Evolutionary conservation across 2,329 filamentous ascomycete species (phyloP).

Genomic region (Sporothrix euskadiensis): DNA sequence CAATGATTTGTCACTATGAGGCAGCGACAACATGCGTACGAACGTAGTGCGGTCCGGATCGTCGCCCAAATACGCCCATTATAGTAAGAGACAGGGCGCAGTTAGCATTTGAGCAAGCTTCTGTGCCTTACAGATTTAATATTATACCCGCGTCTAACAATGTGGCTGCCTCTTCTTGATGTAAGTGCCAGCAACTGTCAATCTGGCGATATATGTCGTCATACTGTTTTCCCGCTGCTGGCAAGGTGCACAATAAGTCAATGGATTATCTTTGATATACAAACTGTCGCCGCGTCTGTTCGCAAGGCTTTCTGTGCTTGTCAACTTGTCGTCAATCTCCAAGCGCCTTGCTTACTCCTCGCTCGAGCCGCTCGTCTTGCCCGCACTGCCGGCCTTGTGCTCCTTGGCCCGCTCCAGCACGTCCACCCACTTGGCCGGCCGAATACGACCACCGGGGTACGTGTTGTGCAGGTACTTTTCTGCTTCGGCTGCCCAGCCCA

Average conservation of each 20-base stretch:
- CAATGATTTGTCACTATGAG: constrained; percentile 15
- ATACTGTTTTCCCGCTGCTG: background rate
- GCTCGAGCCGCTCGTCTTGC: background rate
- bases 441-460: constrained; percentile 51
- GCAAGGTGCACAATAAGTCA: background rate
- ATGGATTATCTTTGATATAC: background rate
- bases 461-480: constrained; percentile 55
- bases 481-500: constrained; percentile 59
- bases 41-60: no score
- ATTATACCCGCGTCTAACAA: background rate
- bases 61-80: background rate
- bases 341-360: background rate
- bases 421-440: constrained; percentile 60
- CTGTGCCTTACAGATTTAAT: background rate
- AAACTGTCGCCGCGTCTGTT: background rate
- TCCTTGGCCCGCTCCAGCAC: constrained; percentile 47
- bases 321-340: background rate
- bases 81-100: background rate
- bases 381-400: constrained; percentile 20
- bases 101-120: no score
- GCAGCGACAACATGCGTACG: background rate
- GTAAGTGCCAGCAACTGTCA: background rate
- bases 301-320: background rate
- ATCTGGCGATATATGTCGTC: background rate
- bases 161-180: background rate